Evolutionary conservation across 2,329 filamentous ascomycete species (phyloP).

Genomic region (Ophiosphaerella narmari): DNA sequence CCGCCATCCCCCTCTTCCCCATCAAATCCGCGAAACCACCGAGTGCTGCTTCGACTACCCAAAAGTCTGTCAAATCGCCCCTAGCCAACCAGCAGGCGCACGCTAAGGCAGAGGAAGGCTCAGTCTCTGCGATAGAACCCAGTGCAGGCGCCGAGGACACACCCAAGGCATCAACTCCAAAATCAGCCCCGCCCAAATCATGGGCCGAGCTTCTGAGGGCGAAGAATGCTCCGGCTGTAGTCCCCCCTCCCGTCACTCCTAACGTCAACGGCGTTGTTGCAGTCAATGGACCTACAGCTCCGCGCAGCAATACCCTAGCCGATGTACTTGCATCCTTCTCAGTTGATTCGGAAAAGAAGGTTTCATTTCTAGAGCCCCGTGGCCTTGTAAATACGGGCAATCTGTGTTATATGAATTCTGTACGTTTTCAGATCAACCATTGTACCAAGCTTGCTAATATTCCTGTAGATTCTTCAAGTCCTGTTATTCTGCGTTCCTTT

Average conservation of each 20-base stretch:
- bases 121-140: constrained; percentile 13
- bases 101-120: constrained; percentile 10
- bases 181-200: constrained; percentile 60
- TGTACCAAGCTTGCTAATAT: constrained; percentile 35
- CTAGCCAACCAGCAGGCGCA: constrained; percentile 17
- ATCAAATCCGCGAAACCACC: constrained; percentile 49
- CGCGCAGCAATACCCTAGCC: constrained; percentile 67
- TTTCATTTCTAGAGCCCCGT: constrained; percentile 86
- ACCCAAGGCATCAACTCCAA: constrained; percentile 49
- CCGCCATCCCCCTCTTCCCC: constrained; percentile 59
- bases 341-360: constrained; percentile 66
- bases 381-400: constrained; percentile 97
- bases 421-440: constrained; percentile 55
- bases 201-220: constrained; percentile 72
- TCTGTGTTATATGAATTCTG: constrained; percentile 99
- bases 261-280: constrained; percentile 33
- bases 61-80: constrained; percentile 40
- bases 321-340: constrained; percentile 78
- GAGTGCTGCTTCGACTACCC: constrained; percentile 42
- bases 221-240: constrained; percentile 48
- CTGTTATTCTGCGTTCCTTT: constrained; percentile 93
- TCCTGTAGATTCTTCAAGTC: constrained; percentile 81
- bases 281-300: constrained; percentile 50
- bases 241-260: constrained; percentile 18
- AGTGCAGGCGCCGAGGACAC: constrained; percentile 36